Conservation (phyloP, 441 rosid genomes). For the Erodium texanum region DNA sequence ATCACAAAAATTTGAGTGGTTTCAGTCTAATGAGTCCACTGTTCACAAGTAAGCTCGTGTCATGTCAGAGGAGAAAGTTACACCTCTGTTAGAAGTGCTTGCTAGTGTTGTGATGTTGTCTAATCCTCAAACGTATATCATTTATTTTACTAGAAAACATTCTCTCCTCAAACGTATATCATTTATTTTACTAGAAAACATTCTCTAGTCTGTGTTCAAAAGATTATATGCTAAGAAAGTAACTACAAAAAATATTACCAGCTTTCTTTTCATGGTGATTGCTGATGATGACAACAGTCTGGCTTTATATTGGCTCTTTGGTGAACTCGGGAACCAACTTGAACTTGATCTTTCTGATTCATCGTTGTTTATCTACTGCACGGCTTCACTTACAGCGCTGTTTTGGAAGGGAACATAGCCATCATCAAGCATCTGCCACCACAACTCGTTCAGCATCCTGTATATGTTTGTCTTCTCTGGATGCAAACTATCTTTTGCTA, state of each 20-base stretch:
- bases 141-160: not conserved
- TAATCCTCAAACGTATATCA: not conserved
- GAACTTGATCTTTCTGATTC: not conserved
- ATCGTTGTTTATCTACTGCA: not conserved
- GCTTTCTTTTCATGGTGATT: not conserved
- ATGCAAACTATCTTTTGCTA: constrained; percentile 45
- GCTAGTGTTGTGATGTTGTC: not conserved
- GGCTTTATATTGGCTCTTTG: not conserved
- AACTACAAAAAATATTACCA: not conserved
- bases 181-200: not conserved
- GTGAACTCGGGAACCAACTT: not conserved
- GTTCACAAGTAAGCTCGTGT: too few species aligned
- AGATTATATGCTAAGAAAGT: not conserved
- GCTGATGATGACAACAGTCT: not conserved
- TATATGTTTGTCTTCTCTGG: constrained; percentile 42
- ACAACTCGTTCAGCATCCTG: constrained; percentile 30
- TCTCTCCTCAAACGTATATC: not conserved
- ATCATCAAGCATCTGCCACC: constrained; percentile 37
- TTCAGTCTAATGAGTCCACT: too few species aligned
- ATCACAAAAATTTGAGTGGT: not conserved
- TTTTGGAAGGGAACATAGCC: constrained; percentile 16
- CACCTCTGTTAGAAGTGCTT: not conserved
- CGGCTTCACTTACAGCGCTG: not conserved
- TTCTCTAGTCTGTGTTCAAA: not conserved
- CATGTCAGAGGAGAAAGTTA: too few species aligned